Percentiles rank a stretch among this genome's conserved stretches.
These are phyloP conservation scores for Diaporthe vaccinii DNA, from an alignment of 2,329 filamentous ascomycete species.

Conservation along the genomic window DNA sequence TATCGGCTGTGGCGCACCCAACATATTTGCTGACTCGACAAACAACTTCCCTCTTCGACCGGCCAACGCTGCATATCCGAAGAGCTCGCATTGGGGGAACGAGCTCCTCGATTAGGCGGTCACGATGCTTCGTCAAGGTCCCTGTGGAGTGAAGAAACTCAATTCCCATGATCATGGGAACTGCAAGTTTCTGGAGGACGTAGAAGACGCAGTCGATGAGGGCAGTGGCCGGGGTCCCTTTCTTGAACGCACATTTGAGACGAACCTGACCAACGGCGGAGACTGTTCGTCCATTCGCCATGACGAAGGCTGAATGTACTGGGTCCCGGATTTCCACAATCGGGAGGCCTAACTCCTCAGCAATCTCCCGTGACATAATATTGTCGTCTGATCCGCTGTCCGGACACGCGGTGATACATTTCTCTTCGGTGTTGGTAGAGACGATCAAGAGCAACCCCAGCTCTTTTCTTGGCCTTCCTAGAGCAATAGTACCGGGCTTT, in stretches of 20 bases:
- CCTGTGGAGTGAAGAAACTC: background rate
- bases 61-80: background rate
- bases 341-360: background rate
- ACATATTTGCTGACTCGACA: background rate
- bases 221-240: rapidly evolving
- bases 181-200: background rate
- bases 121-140: background rate
- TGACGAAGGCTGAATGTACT: background rate
- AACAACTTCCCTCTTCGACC: background rate
- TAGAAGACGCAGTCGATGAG: background rate
- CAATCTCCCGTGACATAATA: background rate
- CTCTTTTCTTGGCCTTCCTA: background rate
- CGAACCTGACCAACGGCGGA: background rate
- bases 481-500: too few species aligned
- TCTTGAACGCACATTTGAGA: background rate
- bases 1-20: background rate
- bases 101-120: background rate
- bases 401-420: background rate
- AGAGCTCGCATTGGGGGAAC: background rate
- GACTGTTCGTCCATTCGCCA: background rate
- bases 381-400: background rate
- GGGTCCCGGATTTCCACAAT: background rate
- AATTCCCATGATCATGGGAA: background rate
- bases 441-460: background rate
- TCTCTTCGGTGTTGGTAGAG: background rate